Percentiles rank a stretch among this genome's conserved stretches.
Conservation (phyloP, 177 flowering plant genomes). For the Tripterygium wilfordii region DNA sequence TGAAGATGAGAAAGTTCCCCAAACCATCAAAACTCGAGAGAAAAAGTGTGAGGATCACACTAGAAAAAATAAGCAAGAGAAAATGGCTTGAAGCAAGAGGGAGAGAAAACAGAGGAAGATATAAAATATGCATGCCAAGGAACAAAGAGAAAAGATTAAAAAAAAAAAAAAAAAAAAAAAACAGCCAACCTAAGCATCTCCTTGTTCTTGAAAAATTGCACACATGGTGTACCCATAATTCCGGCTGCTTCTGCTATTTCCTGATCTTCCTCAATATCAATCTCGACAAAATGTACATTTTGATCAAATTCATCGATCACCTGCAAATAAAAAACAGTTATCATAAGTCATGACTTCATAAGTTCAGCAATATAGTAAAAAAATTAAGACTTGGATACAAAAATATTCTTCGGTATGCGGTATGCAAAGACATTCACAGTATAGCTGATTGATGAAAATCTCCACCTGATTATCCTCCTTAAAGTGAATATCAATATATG, state of each 20-base stretch:
- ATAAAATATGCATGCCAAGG: background rate
- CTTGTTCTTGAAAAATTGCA: slow-evolving; percentile 94
- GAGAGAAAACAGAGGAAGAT: background rate
- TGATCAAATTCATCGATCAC: slow-evolving; percentile 90
- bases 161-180: background rate
- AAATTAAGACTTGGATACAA: too few relatives aligned
- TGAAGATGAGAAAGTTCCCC: too few relatives aligned
- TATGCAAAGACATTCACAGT: too few relatives aligned
- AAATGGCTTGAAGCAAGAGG: background rate
- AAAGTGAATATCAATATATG: too few relatives aligned
- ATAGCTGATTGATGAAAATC: too few relatives aligned
- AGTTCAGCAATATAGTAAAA: too few relatives aligned
- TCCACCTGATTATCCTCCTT: too few relatives aligned
- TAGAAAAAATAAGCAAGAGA: too few relatives aligned
- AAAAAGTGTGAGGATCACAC: too few relatives aligned
- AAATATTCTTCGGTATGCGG: too few relatives aligned
- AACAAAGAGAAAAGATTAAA: background rate
- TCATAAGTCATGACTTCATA: too few relatives aligned
- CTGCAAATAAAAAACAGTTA: slow-evolving; percentile 33
- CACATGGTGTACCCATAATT: slow-evolving; percentile 98
- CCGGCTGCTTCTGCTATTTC: slow-evolving; percentile 97
- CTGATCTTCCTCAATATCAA: slow-evolving; percentile 95
- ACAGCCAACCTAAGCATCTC: slow-evolving; percentile 76
- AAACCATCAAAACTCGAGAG: too few relatives aligned
- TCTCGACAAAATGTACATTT: slow-evolving; percentile 95